Evolutionary conservation across 169 alveolate species (phyloP), one percentile per base, ranked within the genome.

Genomic region (Eimeria praecox): DNA sequence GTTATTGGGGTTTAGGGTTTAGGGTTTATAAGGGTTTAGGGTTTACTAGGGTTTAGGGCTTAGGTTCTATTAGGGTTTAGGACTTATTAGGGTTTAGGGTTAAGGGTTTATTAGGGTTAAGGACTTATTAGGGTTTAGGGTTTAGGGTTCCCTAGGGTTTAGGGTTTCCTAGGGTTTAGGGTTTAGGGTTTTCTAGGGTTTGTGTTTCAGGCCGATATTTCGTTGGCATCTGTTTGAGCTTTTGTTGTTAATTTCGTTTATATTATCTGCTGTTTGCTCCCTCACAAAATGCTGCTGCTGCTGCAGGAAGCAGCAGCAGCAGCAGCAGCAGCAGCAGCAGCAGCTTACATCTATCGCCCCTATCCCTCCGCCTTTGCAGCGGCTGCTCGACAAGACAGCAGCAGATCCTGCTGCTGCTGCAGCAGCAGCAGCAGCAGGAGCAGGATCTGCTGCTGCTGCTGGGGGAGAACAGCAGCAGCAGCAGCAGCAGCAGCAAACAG

Each of bases 391-490:
- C 3, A 8, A 14, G 20, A 44, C 44, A 35, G 62, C 87, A 24
- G 62, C 87, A 35, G 87, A 6, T 18, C 33, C 62, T 20, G n/a
- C 87, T 14, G 62, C 62, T 14, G 62, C 62, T 40, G 87, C 87
- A 18, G 87, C 87, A 10, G 87, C 87, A 18, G 52, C 87, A 35
- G 87, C 87, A 35, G 87, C 62, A 24, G n/a, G n/a, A 10, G 87
- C 87, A 18, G 52, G 62, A 35, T 56, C 87, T 20, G 87, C 62
- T 6, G 87, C 87, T 35, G 46, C 42, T 35, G 85, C 85, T 73
- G 85, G 9, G 44, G 85, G 54, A n/a, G 85, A 40, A 8, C 82
- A n/a, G 40, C 44, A 14, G 80, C 40, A n/a, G n/a, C 80, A 30
- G 80, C 80, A 35, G 46, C 49, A 69, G 46, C 20, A 8, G n/a